Conservation (phyloP, 2,329 filamentous ascomycete genomes). For the Colletotrichum plurivorum region DNA sequence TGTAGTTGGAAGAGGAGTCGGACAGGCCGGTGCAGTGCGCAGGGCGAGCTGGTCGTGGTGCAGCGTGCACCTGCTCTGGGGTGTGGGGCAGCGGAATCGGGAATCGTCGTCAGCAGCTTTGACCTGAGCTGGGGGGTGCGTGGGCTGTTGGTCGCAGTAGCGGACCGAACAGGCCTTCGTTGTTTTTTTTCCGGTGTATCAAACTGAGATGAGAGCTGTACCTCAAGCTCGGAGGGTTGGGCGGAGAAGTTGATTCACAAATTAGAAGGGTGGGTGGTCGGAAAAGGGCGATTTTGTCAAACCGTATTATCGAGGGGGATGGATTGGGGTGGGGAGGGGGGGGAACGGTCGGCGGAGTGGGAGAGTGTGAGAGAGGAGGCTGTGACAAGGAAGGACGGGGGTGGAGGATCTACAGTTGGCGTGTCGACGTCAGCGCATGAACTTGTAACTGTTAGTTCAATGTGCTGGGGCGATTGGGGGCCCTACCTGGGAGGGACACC, state of each 20-base stretch:
- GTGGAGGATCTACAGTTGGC: constrained; percentile 53
- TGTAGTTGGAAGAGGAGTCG: constrained; percentile 38
- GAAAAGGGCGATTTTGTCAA: constrained; percentile 14
- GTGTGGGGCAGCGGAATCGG: constrained; percentile 39
- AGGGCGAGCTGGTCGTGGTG: constrained; percentile 24
- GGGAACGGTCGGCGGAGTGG: constrained; percentile 8
- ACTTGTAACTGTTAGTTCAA: constrained; percentile 43
- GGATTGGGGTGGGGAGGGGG: neutral
- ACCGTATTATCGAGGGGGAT: constrained; percentile 24
- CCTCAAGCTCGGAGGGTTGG: constrained; percentile 14
- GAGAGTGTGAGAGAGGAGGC: constrained; percentile 10
- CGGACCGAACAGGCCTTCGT: neutral
- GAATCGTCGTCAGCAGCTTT: constrained; percentile 41
- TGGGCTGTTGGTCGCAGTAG: constrained; percentile 32
- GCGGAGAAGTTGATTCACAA: constrained; percentile 3
- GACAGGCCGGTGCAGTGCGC: constrained; percentile 26
- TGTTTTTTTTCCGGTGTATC: neutral
- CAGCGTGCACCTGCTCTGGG: constrained; percentile 21
- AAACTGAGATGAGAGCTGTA: neutral
- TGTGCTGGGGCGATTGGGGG: constrained; percentile 37
- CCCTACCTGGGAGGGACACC: constrained; percentile 35
- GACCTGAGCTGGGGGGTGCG: constrained; percentile 20
- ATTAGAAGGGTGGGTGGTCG: constrained; percentile 7
- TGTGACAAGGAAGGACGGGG: constrained; percentile 35
- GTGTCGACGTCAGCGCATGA: constrained; percentile 67